Percentiles rank a stretch among this genome's conserved stretches.
Evolutionary conservation across 148 eudicot genomes (phyloP).

Genomic region (Oxyria digyna): DNA sequence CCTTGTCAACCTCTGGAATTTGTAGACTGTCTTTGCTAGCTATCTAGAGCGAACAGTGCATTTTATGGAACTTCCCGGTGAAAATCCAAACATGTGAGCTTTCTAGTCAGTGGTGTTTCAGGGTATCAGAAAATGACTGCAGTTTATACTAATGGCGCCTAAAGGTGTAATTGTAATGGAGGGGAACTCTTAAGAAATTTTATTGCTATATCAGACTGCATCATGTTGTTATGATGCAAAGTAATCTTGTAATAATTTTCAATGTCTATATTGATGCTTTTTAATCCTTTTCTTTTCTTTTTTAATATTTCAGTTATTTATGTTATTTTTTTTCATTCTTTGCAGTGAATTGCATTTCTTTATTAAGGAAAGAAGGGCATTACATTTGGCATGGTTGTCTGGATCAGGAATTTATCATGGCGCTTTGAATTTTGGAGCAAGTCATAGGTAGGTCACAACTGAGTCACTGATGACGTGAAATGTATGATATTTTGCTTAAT

Average conservation of each 20-base stretch:
- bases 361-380: conserved; percentile 84
- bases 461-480: background rate
- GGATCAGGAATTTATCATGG: conserved; percentile 98
- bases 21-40: conserved; percentile 77
- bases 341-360: conserved; percentile 94
- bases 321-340: conserved; percentile 14
- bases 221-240: background rate
- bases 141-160: too few relatives aligned
- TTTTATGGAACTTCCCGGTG: conserved; percentile 99
- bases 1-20: conserved; percentile 16
- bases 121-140: too few relatives aligned
- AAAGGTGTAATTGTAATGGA: too few relatives aligned
- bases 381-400: conserved; percentile 98
- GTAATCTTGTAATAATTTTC: background rate
- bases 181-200: too few relatives aligned
- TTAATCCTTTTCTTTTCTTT: too few relatives aligned
- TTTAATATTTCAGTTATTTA: conserved; percentile 6
- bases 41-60: conserved; percentile 84
- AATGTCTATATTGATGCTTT: background rate
- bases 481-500: background rate
- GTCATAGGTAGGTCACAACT: conserved; percentile 45
- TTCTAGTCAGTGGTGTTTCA: background rate
- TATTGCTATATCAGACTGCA: background rate
- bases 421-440: conserved; percentile 90
- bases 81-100: conserved; percentile 64